phyloP scores from a whole-genome alignment of 2,329 filamentous ascomycete species.

The Exophiala mesophila region DNA sequence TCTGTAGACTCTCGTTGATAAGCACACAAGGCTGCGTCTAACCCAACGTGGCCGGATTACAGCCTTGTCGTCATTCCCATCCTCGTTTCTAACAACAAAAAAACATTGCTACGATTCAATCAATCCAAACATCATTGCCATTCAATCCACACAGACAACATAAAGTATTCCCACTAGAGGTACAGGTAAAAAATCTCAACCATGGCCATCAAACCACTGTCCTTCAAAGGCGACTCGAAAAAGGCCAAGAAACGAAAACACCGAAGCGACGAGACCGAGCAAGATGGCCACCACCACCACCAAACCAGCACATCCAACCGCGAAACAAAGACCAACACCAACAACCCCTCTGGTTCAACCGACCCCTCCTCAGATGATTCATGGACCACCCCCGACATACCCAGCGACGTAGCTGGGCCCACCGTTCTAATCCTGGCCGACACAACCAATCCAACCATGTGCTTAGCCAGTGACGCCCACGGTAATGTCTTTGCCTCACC shows the following conservation, averaged over 20 bases:
- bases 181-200: no score
- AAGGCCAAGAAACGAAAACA: conserved; percentile 79
- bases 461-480: conserved; percentile 77
- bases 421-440: conserved; percentile 75
- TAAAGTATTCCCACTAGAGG: no score
- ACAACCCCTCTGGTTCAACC: conserved; percentile 34
- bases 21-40: no score
- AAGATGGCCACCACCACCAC: no score
- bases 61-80: no score
- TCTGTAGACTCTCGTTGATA: no score
- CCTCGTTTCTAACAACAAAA: no score
- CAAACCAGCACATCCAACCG: no score
- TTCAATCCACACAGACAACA: no score
- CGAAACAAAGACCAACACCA: conserved; percentile 13
- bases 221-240: conserved; percentile 91
- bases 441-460: conserved; percentile 66
- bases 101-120: no score
- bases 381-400: conserved; percentile 80
- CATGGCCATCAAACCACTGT: conserved; percentile 65
- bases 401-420: conserved; percentile 73
- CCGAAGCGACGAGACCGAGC: conserved; percentile 46
- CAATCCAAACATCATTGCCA: no score
- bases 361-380: conserved; percentile 54
- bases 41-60: no score
- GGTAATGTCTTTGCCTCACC: conserved; percentile 79